Base-by-base conservation (phyloP, 805 yeast genomes). In the Saccharomycopsis javanensis region DNA sequence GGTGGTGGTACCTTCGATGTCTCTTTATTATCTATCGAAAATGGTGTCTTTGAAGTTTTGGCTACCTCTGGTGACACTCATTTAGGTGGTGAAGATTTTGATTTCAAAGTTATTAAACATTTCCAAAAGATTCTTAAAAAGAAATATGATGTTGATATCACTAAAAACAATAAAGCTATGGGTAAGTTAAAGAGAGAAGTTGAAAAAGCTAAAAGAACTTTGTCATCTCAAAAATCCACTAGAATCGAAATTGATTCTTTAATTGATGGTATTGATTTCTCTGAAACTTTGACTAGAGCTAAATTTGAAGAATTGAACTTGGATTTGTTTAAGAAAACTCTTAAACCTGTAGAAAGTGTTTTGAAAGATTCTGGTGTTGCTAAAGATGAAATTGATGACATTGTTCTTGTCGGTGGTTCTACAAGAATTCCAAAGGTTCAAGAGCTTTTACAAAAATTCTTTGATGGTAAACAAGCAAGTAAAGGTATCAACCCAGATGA, bases 1-100 rank as follows among this genome's bases (percentile, higher is more conserved):
- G 97, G 97, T 80, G 97, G 97, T 75, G 97, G 97, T 79, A 90
- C 97, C 64, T 90, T 88, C 64, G 96, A 88, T 82, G 96, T 88
- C 25, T 88, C 96, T 3, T 75, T 88, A 55, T 79, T 88, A 68
- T 81, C 94, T 46, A 88, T 88, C 69, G 96, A 89, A 70, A 87
- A 85, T 64, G 96, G 96, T 75, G 90, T 89, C 60, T 88, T 88
- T 69, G 96, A 88, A 76, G 96, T 88, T 57, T 81, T 86, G 75
- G 91, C 96, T 57, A 88, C 96, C 62, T 89, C 95, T 61, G 96
- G 96, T 85, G 96, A 89, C 72, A 89, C 97, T 62, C 97, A 89
- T 73, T 82, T 89, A 75, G 97, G 97, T 81, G 97, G 97, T 82
- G 96, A 89, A 78, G 97, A 89, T 76, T 89, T 89, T 67, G 97